These are phyloP conservation scores for Saposhnikovia divaricata DNA, from an alignment of 129 eudicot genomes.

Conservation along the genomic window DNA sequence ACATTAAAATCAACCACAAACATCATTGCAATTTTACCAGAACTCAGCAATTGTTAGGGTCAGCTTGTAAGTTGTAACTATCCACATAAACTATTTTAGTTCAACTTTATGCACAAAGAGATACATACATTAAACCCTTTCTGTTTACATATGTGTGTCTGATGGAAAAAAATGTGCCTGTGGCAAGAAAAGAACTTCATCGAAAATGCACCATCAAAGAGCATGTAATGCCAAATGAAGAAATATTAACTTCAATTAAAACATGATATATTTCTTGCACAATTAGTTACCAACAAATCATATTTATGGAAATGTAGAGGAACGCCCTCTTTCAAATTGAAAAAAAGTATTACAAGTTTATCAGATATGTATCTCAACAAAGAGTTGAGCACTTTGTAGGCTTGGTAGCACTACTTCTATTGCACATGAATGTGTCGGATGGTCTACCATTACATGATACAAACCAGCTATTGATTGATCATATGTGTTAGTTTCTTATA, in stretches of 20 bases:
- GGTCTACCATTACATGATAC: neutral
- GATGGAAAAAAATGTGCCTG: neutral
- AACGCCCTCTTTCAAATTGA: neutral
- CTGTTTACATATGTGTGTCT: neutral
- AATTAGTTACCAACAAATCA: neutral
- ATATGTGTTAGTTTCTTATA: neutral
- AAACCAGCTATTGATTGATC: neutral
- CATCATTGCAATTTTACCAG: neutral
- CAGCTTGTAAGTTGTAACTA: neutral
- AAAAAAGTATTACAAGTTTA: neutral
- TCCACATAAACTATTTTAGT: neutral
- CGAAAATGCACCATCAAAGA: neutral
- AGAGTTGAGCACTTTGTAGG: neutral
- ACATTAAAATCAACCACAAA: neutral
- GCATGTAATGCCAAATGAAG: neutral
- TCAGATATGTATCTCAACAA: neutral
- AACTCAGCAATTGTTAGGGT: neutral
- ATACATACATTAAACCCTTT: neutral
- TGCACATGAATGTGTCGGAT: neutral
- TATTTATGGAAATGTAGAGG: neutral
- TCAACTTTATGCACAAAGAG: neutral
- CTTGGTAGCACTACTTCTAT: neutral
- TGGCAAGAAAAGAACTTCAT: neutral
- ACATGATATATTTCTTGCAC: neutral
- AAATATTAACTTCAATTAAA: neutral